These are phyloP conservation scores for Mollisiaceae sp. DNA, from an alignment of 2,329 filamentous ascomycete genomes.

Conservation along the genomic window DNA sequence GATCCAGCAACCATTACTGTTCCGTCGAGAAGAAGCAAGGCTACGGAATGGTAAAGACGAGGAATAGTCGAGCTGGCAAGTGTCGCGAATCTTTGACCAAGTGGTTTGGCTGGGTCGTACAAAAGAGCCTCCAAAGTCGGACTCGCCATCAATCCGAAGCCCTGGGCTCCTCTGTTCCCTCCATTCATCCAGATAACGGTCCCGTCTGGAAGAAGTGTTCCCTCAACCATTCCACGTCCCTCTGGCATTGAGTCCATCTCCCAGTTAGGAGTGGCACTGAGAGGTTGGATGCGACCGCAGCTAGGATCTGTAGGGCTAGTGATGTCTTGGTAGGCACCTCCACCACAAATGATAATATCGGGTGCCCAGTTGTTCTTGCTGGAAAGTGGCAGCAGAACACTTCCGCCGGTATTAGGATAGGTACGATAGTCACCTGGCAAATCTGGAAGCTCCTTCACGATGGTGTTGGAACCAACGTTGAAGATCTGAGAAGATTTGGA, in stretches of 20 bases:
- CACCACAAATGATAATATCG: constrained; percentile 62
- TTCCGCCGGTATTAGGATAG: constrained; percentile 65
- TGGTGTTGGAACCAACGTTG: constrained; percentile 52
- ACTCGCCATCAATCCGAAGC: constrained; percentile 60
- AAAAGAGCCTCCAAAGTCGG: constrained; percentile 61
- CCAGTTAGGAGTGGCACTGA: constrained; percentile 55
- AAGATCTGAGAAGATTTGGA: constrained; percentile 62
- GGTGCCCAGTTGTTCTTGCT: constrained; percentile 57
- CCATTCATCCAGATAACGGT: constrained; percentile 65
- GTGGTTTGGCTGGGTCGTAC: constrained; percentile 58
- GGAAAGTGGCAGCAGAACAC: constrained; percentile 58
- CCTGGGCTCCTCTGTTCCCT: constrained; percentile 61
- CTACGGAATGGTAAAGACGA: constrained; percentile 65
- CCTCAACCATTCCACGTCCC: constrained; percentile 64
- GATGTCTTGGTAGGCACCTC: constrained; percentile 64
- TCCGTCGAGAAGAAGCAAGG: constrained; percentile 63
- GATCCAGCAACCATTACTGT: constrained; percentile 64
- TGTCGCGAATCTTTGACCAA: constrained; percentile 54
- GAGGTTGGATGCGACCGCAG: constrained; percentile 60
- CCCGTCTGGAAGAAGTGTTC: constrained; percentile 63
- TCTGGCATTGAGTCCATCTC: constrained; percentile 63
- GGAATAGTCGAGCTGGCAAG: constrained; percentile 50
- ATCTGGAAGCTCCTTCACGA: constrained; percentile 54
- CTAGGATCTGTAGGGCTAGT: constrained; percentile 62
- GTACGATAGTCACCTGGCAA: constrained; percentile 61